Conservation (phyloP, 257 asterid species). For the Ehretia macrophylla region DNA sequence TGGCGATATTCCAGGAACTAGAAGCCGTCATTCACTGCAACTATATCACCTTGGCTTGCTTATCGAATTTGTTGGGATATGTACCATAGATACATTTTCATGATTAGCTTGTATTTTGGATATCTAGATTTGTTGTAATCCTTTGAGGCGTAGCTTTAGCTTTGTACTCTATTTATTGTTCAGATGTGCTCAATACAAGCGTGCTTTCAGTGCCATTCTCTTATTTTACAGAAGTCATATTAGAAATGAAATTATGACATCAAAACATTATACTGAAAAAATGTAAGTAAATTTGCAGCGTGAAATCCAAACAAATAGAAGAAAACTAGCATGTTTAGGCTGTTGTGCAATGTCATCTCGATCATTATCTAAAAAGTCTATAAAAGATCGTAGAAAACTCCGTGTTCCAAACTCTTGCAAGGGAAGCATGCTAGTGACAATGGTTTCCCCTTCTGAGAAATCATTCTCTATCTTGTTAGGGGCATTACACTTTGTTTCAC, state of each 20-base stretch:
- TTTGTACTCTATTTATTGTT: too few species aligned
- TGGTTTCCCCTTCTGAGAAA: conserved; percentile 30
- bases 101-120: too few species aligned
- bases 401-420: conserved; percentile 40
- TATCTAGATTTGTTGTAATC: too few species aligned
- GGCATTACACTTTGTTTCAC: conserved; percentile 10
- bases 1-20: too few species aligned
- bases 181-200: too few species aligned
- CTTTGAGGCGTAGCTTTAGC: too few species aligned
- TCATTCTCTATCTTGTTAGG: conserved; percentile 8
- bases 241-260: background rate
- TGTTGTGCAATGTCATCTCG: conserved; percentile 18
- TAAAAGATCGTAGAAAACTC: conserved; percentile 23
- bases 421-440: conserved; percentile 24
- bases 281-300: background rate
- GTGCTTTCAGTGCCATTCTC: too few species aligned
- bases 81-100: too few species aligned
- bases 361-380: conserved; percentile 28
- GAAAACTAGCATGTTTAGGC: conserved; percentile 41
- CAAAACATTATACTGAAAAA: background rate
- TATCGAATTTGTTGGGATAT: too few species aligned
- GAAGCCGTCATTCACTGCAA: too few species aligned
- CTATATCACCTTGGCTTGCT: too few species aligned
- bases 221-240: too few species aligned
- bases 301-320: background rate